Conservation (phyloP, 73 alveolate genomes). For the Uronychia setigera region DNA sequence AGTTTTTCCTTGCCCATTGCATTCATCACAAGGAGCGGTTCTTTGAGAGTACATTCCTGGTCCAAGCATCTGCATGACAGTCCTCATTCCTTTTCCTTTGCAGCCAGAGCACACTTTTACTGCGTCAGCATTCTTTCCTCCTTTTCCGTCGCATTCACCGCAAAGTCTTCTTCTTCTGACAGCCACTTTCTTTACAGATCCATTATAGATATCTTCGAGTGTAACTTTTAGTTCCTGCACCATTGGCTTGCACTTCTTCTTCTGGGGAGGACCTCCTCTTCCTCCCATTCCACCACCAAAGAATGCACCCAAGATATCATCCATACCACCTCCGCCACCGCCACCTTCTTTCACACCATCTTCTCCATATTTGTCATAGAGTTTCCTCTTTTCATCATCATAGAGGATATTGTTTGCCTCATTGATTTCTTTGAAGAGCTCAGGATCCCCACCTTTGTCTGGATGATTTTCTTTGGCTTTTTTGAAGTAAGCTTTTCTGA, state of each 20-base stretch:
- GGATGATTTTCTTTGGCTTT: conserved; percentile 96
- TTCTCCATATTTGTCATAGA: conserved; percentile 97
- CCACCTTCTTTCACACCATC: conserved; percentile 97
- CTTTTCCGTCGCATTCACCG: conserved; percentile 89
- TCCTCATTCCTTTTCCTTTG: conserved; percentile 93
- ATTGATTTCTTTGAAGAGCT: conserved; percentile 93
- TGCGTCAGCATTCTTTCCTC: conserved; percentile 88
- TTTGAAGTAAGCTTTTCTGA: conserved; percentile 93
- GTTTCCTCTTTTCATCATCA: conserved; percentile 95
- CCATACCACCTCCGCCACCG: conserved; percentile 83
- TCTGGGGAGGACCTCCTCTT: conserved; percentile 68
- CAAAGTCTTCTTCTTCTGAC: conserved; percentile 91
- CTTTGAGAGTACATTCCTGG: conserved; percentile 96
- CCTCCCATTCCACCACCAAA: conserved; percentile 93
- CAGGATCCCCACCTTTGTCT: conserved; percentile 98
- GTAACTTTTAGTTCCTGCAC: conserved; percentile 83
- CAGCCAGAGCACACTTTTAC: conserved; percentile 87
- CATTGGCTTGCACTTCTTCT: conserved; percentile 87
- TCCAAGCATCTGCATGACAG: conserved; percentile 87
- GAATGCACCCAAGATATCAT: conserved; percentile 83
- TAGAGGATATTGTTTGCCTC: conserved; percentile 92
- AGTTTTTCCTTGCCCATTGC: conserved; percentile 95
- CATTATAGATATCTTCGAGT: conserved; percentile 93
- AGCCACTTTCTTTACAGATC: conserved; percentile 87
- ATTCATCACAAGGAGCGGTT: conserved; percentile 91